Evolutionary conservation across 352 stramenopile species (phyloP), one percentile per base, ranked within the genome.

Genomic region (Phytophthora agathidicida): DNA sequence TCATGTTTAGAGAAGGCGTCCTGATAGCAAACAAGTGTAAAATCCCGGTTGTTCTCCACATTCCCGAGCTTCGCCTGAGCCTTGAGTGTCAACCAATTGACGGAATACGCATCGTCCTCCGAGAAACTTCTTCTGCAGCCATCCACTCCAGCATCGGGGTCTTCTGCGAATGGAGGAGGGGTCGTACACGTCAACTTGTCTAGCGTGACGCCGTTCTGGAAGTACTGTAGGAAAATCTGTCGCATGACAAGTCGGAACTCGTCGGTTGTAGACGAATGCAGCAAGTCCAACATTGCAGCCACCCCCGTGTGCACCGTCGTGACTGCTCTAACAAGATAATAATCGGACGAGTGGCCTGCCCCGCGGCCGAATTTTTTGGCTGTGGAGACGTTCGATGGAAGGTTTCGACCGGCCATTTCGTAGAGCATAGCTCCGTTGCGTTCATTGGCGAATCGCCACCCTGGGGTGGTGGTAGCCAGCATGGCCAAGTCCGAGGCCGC

Each of bases 11-110:
- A 64, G 41, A 87, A 91, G 5, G 58, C 68, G 59, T 91, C 81
- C 50, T 91, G 81, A 58, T 89, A 91, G 57, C 68, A 75, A n/a
- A 85, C 80, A 1, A 91, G 57, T 3, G 81, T 91, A 35, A 89
- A 89, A 44, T 91, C 81, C 43, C 72, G 68, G 32, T 60, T 47
- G 49, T 70, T 79, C 31, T 88, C 77, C 8, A 60, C 52, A 31
- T 50, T 71, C 2, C 61, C 62, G 23, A 77, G 52, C 27, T 67
- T 75, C 7, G 66, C 56, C 16, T 78, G 65, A 10, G 62, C 58
- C 24, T 75, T 74, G 31, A 91, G 71, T 27, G 79, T 68, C 30
- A 91, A 53, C 81, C 81, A 91, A 45, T 89, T 77, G 49, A 88
- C 81, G 13, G 65, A 71, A 60, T 89, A 91, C 27, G 73, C 73